Evolutionary conservation across 176 grass and related monocot genomes (phyloP), one percentile per base, ranked within the genome.

Genomic region (Hyparrhenia diplandra): DNA sequence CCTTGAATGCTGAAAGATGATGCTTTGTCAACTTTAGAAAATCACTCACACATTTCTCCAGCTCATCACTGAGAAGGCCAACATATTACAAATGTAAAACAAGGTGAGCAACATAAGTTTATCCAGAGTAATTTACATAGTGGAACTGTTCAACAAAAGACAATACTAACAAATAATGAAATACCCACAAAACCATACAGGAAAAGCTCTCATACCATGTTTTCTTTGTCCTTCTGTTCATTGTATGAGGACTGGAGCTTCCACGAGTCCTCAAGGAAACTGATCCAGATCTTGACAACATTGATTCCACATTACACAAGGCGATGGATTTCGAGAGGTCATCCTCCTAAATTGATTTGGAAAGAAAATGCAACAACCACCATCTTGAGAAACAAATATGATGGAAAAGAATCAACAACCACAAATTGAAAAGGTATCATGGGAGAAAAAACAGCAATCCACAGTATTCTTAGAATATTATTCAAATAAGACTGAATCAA

Each of bases 221-320:
- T 67, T 91, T 74, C 65, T n/a, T 93, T 94, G 75, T 98, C 86
- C 79, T 93, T 98, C 68, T 91, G 75, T 82, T 95, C 90, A 76
- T 81, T 86, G 55, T 88, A 83, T 39, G 86, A 91, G 75, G 90
- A 89, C 73, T 98, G 92, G 71, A 95, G 80, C 79, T 93, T 70
- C 92, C 92, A 98, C 13, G 96, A 90, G 40, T 89, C 90, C 83
- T 95, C 92, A 6, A 98, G 92, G 66, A 98, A 98, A 87, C 82
- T 78, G 81, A 98, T 91, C 92, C 96, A 98, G 66, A 85, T 87
- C 29, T 90, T 88, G 49, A 98, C 88, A 75, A 94, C 86, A 75
- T 93, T 86, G 69, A 67, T 89, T 98, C 92, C 73, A 85, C 84
- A 86, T 88, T 95, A 79, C 86, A 91, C 43, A 89, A 90, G 64